Base-by-base conservation (phyloP, 345 rosid species). In the Chamaenerion angustifolium region DNA sequence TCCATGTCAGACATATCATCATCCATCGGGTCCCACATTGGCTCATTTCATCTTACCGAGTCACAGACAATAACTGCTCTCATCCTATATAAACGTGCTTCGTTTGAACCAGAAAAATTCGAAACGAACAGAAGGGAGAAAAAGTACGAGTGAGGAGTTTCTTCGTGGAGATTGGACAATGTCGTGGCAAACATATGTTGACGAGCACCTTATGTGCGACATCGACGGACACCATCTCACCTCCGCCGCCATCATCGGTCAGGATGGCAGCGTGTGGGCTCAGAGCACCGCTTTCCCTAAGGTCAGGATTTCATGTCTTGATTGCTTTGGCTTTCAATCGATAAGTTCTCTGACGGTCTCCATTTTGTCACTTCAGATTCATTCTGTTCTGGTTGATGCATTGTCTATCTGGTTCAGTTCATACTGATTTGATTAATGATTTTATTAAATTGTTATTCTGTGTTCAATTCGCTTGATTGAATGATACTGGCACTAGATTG, bases 181-280 rank as follows among this genome's bases (percentile, higher is more conserved):
- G 77, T 72, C 74, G 67, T 72, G 77, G 77, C 77, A 72, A 51
- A 52, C 73, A 10, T 68, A 72, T 47, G 77, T 72, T 4, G 77
- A 72, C 40, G 77, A 72, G 0, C 74, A 73, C 43, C 68, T 73
- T 17, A 69, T 73, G 78, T 65, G 71, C 62, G 69, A 69, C 11
- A 55, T 60, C 54, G 74, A 73, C n/a, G 78, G 78, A 35, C 61
- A 69, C 8, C 52, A 48, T 40, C 72, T 69, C 44, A 48, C 75
- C 2, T 41, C 71, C 13, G 71, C 78, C 8, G 75, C 75, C 19
- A 73, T 73, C 63, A 40, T 73, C 54, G 78, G 78, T 48, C 69
- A 56, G 15, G 78, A 73, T 48, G 78, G 75, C 37, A 69, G 62
- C 68, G 71, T 69, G 18, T 73, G 78, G 75, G 75, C 75, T 5